These are phyloP conservation scores for Pythium inflatum DNA, from an alignment of 352 stramenopile species.

Conservation along the genomic window DNA sequence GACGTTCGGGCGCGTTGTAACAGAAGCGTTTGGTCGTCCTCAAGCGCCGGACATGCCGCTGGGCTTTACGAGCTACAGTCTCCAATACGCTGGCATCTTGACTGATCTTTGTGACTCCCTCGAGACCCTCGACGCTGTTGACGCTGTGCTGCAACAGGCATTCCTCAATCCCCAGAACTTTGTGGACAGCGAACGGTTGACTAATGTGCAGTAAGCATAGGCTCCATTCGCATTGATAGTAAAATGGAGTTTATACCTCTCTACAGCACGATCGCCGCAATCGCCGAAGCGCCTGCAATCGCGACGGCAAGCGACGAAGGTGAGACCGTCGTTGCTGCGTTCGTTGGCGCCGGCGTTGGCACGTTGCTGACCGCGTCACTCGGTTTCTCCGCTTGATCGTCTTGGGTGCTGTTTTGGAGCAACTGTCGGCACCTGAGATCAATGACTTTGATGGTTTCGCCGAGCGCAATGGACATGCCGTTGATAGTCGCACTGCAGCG, in stretches of 20 bases:
- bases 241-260: too few relatives aligned
- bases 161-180: neutral
- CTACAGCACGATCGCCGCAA: conserved; percentile 9
- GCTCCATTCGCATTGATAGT: too few relatives aligned
- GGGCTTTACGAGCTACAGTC: conserved; percentile 69
- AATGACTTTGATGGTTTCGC: too few relatives aligned
- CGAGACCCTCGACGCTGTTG: neutral
- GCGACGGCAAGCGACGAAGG: conserved; percentile 1
- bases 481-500: neutral
- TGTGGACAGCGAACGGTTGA: too few relatives aligned
- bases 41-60: conserved; percentile 29
- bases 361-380: too few relatives aligned
- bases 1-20: conserved; percentile 12
- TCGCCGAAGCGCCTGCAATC: neutral
- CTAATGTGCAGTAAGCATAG: neutral
- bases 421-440: too few relatives aligned
- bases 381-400: too few relatives aligned
- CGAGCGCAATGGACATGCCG: too few relatives aligned
- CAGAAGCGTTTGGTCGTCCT: neutral
- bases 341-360: conserved; percentile 11
- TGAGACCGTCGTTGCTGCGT: conserved; percentile 74
- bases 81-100: conserved; percentile 56
- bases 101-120: conserved; percentile 16
- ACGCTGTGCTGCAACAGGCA: conserved; percentile 2
- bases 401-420: too few relatives aligned